A percentile compares a stretch with the other conserved stretches of the same genome.
phyloP scores from a whole-genome alignment of 2,329 filamentous ascomycete species.

The Paecilomyces sp. region DNA sequence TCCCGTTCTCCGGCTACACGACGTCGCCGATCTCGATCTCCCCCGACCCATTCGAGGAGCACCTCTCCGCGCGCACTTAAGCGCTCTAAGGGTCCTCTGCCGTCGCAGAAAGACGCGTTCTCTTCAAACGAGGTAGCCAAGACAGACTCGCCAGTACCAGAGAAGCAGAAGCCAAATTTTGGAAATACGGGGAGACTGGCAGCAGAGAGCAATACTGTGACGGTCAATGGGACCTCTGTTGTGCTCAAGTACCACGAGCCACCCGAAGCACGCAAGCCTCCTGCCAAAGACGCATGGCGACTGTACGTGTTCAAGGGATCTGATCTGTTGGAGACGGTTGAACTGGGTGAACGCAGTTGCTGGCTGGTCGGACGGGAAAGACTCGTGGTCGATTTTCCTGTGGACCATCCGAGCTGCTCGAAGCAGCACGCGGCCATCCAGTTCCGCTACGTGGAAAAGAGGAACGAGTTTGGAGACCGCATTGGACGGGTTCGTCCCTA shows the following conservation, averaged over 20 bases:
- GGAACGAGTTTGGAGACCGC: constrained; percentile 80
- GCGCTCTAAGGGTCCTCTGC: constrained; percentile 34
- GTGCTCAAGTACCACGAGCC: constrained; percentile 96
- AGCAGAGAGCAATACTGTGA: constrained; percentile 77
- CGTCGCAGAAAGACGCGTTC: constrained; percentile 41
- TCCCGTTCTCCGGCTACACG: constrained; percentile 7
- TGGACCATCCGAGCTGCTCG: constrained; percentile 87
- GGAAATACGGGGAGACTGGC: constrained; percentile 73
- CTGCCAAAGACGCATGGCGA: constrained; percentile 72
- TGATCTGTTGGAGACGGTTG: constrained; percentile 74
- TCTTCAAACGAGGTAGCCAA: constrained; percentile 21
- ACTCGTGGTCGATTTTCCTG: constrained; percentile 70
- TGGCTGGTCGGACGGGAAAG: constrained; percentile 84
- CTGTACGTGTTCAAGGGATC: constrained; percentile 86
- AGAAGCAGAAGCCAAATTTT: constrained; percentile 80
- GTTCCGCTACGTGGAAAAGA: constrained; percentile 76
- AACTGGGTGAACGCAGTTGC: constrained; percentile 69
- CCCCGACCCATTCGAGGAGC: constrained; percentile 17
- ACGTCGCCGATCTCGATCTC: constrained; percentile 19
- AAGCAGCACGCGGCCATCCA: constrained; percentile 95
- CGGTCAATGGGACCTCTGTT: constrained; percentile 54
- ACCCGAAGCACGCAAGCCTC: constrained; percentile 80
- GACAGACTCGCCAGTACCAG: constrained; percentile 20
- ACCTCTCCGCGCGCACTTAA: constrained; percentile 18
- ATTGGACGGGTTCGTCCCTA: constrained; percentile 76